Base-by-base conservation (phyloP, 495 filamentous ascomycete genomes). In the Echria macrotheca region DNA sequence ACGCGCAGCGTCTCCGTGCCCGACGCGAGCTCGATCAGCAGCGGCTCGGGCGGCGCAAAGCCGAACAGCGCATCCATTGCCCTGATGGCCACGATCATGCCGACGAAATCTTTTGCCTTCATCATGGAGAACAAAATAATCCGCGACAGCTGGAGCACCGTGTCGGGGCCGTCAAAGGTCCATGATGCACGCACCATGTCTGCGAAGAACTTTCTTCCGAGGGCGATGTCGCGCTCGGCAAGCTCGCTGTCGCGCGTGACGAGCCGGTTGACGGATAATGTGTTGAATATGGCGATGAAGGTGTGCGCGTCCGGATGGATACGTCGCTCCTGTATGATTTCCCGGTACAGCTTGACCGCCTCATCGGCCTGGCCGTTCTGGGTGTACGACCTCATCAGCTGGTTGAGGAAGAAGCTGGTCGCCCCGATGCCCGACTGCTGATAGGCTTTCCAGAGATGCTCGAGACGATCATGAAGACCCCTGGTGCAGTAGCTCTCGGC, bases 401-500 rank as follows among this genome's bases (percentile, higher is more conserved):
- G 82, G 64, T 89, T 91, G 71, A 89, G 79, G 59, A 88, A 80
- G 60, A 81, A 85, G 35, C 79, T 79, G 49, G 84, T 82, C 5
- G 84, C 76, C 17, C 67, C 67, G 47, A 90, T 78, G 39, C 82
- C 77, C 12, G 83, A 75, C 33, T 76, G 60, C 25, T 66, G 58
- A 35, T 89, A 74, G 17, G 71, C 73, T 26, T 74, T 66, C 55
- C 77, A 77, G 9, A 91, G 65, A 31, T 80, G 69, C 39, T 74
- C 59, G 44, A 85, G 69, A 55, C 76, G 73, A 4, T 69, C 61
- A 42, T 79, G 71, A 21, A 81, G 74, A 11, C 77, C 66, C 31
- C 84, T 75, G 39, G 77, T 73, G 39, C 74, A 77, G 59, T 89
- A 89, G 51, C 86, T 80, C 31, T 84, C 74, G 18, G 88, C 78